Base-by-base conservation (phyloP, 179 eudicot species). In the Silene noctiflora region DNA sequence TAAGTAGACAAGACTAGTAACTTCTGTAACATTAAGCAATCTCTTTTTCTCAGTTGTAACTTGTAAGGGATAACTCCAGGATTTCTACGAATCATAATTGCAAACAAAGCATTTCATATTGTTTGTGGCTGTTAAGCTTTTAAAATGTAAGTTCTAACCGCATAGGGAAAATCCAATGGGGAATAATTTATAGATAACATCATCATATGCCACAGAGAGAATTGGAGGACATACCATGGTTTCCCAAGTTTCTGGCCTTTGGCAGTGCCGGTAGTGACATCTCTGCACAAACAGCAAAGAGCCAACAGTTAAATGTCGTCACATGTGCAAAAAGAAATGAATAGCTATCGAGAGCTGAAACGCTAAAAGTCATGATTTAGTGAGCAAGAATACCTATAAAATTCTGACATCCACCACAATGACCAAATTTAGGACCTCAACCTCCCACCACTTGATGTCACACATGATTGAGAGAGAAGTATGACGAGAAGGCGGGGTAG, bases 221-320 rank as follows among this genome's bases (percentile, higher is more conserved):
- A 65, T 42, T 69, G 5, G 19, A 14, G 58, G 21, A 85, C 87
- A 64, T 84, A 91, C 99, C 97, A 67, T 72, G 77, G 78, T 78
- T 81, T 67, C 90, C 89, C 63, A 87, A 74, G 75, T 79, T 84
- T 81, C 79, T 77, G 4, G 93, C 87, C 76, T 88, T 84, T 69
- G 99, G 99, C 77, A 88, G 84, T 55, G 97, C 99, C 63, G 99
- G 98, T 82, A 95, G 82, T 35, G 98, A 95, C 99, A 93, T 95
- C 88, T 95, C 99, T 94, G 93, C 86, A 84, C 58, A 77, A 55
- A 42, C 20, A 71, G 63, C 24, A 78, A 48, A 72, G 19, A 14
- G 20, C 27, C 62, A 22, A 70, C 83, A 70, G 83, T 75, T 66
- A 6, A 22, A 78, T 10, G 56, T 51, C 53, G 3, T 24, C 39